phyloP scores from a whole-genome alignment of 1,139 yeast genomes.

The Diutina ranongensis region DNA sequence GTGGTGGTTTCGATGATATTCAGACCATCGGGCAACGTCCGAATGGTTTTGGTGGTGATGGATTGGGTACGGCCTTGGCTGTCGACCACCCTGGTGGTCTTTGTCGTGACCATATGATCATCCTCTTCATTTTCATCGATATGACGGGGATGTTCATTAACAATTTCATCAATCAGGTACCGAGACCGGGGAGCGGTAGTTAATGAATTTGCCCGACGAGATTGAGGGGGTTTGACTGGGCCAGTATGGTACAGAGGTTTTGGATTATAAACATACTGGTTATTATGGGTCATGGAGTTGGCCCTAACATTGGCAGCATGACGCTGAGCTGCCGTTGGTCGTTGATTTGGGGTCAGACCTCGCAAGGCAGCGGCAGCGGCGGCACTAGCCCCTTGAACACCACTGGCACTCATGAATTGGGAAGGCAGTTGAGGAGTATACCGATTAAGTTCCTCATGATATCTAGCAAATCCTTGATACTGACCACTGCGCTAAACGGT shows the following conservation, averaged over 20 bases:
- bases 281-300: constrained; percentile 3
- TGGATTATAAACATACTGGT: constrained; percentile 27
- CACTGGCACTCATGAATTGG: constrained; percentile 14
- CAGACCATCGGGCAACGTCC: constrained; percentile 33
- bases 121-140: constrained; percentile 13
- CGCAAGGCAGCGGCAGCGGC: constrained; percentile 35
- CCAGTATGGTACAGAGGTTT: constrained; percentile 29
- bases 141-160: constrained; percentile 7
- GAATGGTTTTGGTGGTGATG: constrained; percentile 31
- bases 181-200: constrained; percentile 6
- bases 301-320: constrained; percentile 9
- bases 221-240: too few relatives aligned
- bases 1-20: constrained; percentile 35
- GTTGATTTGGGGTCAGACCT: constrained; percentile 14
- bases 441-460: constrained; percentile 21
- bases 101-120: constrained; percentile 26
- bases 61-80: constrained; percentile 31
- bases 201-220: constrained; percentile 5
- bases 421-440: constrained; percentile 12
- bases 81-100: constrained; percentile 35
- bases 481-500: constrained; percentile 7
- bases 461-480: constrained; percentile 29
- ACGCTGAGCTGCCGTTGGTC: constrained; percentile 8
- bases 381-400: constrained; percentile 24
- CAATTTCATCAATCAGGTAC: constrained; percentile 5